Conservation (phyloP, 805 yeast genomes). For the Candida suzukii region DNA sequence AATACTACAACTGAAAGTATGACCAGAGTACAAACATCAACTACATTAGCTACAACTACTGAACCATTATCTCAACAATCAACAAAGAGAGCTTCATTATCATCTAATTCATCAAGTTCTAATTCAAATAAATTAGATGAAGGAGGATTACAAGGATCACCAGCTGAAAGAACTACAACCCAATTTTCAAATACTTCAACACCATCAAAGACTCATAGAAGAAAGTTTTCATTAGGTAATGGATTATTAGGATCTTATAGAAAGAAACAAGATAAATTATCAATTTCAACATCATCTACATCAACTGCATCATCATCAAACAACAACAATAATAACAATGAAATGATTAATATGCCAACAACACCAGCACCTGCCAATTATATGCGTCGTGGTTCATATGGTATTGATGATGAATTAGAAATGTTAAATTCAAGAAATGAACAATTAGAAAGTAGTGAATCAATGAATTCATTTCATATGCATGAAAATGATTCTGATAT, state of each 20-base stretch:
- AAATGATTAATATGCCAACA: slow-evolving; percentile 18
- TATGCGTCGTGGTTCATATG: slow-evolving; percentile 22
- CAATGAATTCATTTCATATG: slow-evolving; percentile 50
- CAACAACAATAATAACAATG: too few relatives aligned
- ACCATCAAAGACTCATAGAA: slow-evolving; percentile 37
- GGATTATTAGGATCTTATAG: slow-evolving; percentile 44
- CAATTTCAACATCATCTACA: slow-evolving; percentile 20
- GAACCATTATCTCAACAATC: slow-evolving; percentile 13
- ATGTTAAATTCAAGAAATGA: slow-evolving; percentile 25
- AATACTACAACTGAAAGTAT: slow-evolving; percentile 10
- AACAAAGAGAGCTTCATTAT: slow-evolving; percentile 13
- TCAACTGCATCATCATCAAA: too few relatives aligned
- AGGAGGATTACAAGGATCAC: slow-evolving; percentile 8
- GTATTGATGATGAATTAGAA: slow-evolving; percentile 6
- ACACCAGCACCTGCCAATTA: slow-evolving; percentile 33
- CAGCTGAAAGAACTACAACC: slow-evolving; percentile 7
- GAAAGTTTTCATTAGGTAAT: slow-evolving; percentile 60
- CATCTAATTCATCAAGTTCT: slow-evolving; percentile 8
- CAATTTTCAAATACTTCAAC: slow-evolving; percentile 17
- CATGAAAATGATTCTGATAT: slow-evolving; percentile 48
- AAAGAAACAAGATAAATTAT: slow-evolving; percentile 37
- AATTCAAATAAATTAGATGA: slow-evolving; percentile 11
- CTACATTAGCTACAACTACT: slow-evolving; percentile 12
- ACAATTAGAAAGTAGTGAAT: slow-evolving; percentile 47
- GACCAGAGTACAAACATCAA: too few relatives aligned